These are phyloP conservation scores for Saccharomycopsis fibuligera DNA, from an alignment of 805 yeast genomes.

Conservation along the genomic window DNA sequence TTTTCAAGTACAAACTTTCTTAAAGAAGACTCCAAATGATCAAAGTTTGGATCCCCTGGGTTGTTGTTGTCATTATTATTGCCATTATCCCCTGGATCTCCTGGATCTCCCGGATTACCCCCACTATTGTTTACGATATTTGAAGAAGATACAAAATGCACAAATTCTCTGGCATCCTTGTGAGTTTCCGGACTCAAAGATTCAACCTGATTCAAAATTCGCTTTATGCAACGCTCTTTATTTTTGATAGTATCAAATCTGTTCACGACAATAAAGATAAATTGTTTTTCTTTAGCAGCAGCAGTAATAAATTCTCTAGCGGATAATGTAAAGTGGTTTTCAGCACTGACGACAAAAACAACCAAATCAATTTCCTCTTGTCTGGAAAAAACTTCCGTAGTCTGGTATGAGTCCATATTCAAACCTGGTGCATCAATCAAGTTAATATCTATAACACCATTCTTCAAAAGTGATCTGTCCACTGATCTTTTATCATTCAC, in stretches of 20 bases:
- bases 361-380: slow-evolving; percentile 97
- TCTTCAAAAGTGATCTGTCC: slow-evolving; percentile 65
- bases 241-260: slow-evolving; percentile 82
- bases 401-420: slow-evolving; percentile 86
- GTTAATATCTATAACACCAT: slow-evolving; percentile 88
- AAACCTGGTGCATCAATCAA: slow-evolving; percentile 97
- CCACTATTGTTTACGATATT: slow-evolving; percentile 37
- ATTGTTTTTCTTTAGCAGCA: slow-evolving; percentile 85
- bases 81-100: slow-evolving; percentile 26
- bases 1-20: slow-evolving; percentile 84
- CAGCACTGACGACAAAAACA: slow-evolving; percentile 93
- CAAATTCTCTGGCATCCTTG: slow-evolving; percentile 83
- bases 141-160: slow-evolving; percentile 80
- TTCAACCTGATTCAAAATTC: slow-evolving; percentile 80
- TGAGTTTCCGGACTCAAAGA: slow-evolving; percentile 84
- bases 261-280: slow-evolving; percentile 91
- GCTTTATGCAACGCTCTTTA: slow-evolving; percentile 67
- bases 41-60: slow-evolving; percentile 59
- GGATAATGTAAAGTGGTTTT: slow-evolving; percentile 88
- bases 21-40: slow-evolving; percentile 74
- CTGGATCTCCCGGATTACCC: slow-evolving; percentile 33
- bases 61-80: slow-evolving; percentile 29
- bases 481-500: slow-evolving; percentile 67
- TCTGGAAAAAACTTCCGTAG: slow-evolving; percentile 89
- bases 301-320: slow-evolving; percentile 90